Base-by-base conservation (phyloP, 495 filamentous ascomycete genomes). In the Pseudomonodictys pantanalensis region DNA sequence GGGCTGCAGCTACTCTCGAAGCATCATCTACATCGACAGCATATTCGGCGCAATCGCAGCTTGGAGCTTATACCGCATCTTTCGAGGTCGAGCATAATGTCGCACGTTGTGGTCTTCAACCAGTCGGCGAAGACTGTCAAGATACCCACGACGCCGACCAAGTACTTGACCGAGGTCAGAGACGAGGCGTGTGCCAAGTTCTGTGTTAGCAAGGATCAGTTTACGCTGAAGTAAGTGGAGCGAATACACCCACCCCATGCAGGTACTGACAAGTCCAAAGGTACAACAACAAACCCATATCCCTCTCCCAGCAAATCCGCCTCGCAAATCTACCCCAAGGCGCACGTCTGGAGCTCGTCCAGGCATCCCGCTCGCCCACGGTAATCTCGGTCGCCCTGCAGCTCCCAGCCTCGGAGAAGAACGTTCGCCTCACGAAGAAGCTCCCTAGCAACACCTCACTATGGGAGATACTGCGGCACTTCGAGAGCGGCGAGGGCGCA, bases 261-360 rank as follows among this genome's bases (percentile, higher is more conserved):
- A 91, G 88, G 65, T 78, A 92, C 65, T n/a, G n/a, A n/a, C n/a
- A n/a, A n/a, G n/a, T n/a, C n/a, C n/a, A n/a, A n/a, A n/a, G n/a
- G n/a, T 41, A 41, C 38, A 91, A 89, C 69, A 85, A 88, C 65
- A 95, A 92, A 68, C 78, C 83, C 26, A 73, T 98, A 11, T 90
- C 97, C 68, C 79, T 97, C 8, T 92, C 91, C 11, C 81, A 87
- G 17, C 84, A 86, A 30, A 87, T 89, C 71, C 87, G 92, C n/a
- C 86, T 92, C 29, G 89, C 92, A 1, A 91, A 91, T 52, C 84
- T 98, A 10, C 78, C 78, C 5, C 81, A 90, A 15, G 93, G 93
- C 26, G 92, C 93, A 24, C 96, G 95, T 64, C 81, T 98, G 20
- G 91, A 98, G 64, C 87, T 97, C 44, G 86, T 96, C n/a, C 83